Conservation (phyloP, 768 basidiomycete genomes). For the Phlebiopsis gigantea region DNA sequence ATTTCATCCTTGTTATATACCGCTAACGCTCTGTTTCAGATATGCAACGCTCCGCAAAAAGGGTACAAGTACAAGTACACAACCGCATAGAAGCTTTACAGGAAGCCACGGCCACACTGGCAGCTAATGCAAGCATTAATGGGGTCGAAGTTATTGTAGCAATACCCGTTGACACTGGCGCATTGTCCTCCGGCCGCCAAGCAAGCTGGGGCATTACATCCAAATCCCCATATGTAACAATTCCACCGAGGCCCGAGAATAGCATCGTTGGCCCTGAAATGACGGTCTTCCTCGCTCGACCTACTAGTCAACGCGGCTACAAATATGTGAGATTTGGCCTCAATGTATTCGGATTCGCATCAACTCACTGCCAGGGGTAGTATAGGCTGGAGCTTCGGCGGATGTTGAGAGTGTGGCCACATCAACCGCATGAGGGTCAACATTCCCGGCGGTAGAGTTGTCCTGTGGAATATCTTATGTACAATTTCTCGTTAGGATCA, state of each 20-base stretch:
- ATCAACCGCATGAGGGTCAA: neutral
- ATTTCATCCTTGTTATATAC: too few species aligned
- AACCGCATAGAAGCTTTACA: too few species aligned
- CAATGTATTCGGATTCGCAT: neutral
- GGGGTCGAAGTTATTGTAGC: too few species aligned
- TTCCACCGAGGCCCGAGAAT: neutral
- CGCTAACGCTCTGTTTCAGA: too few species aligned
- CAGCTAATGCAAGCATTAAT: too few species aligned
- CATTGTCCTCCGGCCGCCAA: neutral
- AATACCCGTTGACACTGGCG: neutral
- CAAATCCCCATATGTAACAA: neutral
- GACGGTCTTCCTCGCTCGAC: neutral
- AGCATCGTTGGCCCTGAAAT: neutral
- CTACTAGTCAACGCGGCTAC: neutral
- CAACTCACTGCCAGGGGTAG: neutral
- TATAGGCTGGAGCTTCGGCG: neutral
- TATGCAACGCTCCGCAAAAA: too few species aligned
- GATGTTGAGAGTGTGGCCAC: neutral
- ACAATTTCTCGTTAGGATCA: neutral
- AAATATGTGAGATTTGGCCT: neutral
- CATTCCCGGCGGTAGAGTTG: neutral
- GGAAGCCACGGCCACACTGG: too few species aligned
- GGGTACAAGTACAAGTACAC: too few species aligned
- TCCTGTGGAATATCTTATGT: neutral
- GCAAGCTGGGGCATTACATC: neutral